Base-by-base conservation (phyloP, 495 filamentous ascomycete species). In the Annulohypoxylon bovei region DNA sequence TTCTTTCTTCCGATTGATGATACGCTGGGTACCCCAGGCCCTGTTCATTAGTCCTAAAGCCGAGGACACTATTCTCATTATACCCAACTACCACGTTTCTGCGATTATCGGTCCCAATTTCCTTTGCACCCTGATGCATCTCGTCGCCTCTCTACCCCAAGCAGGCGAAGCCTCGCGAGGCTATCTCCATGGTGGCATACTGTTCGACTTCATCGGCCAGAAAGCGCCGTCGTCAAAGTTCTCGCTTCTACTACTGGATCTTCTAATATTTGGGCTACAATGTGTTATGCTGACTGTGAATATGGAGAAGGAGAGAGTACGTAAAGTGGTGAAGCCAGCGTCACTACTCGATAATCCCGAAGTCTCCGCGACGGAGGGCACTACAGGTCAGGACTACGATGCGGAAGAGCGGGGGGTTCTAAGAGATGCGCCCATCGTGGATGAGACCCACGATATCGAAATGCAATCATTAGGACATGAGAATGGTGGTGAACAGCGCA, bases 161-260 rank as follows among this genome's bases (percentile, higher is more conserved):
- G 92, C 90, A 18, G 88, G 89, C 60, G 93, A 97, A 79, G 86
- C 88, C 33, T 89, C 90, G 23, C 84, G 93, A 52, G 92, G 90
- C 6, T 95, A 96, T 75, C 83, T 95, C 1, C 92, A 97, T 75
- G 94, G 94, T 20, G 92, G 94, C 6, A 76, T 97, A 32, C 84
- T 95, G 42, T 89, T 97, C 65, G 91, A 97, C 78, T 94, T 97
- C 75, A 89, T 97, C 61, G 94, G 94, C 7, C 92, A 96, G 81
- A 87, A 88, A 74, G 89, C 89, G 27, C 92, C 93, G 6, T 86
- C 88, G 0, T 87, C 90, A 40, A 88, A 87, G 67, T 76, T 90
- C 9, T 82, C 87, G 39, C 84, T 94, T 25, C 72, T 93, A 6
- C 65, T 80, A 2, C 81, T 93, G 47, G 93, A 97, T 75, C 22